phyloP scores from a whole-genome alignment of 2,329 filamentous ascomycete species.

The Pseudocercospora cruenta region DNA sequence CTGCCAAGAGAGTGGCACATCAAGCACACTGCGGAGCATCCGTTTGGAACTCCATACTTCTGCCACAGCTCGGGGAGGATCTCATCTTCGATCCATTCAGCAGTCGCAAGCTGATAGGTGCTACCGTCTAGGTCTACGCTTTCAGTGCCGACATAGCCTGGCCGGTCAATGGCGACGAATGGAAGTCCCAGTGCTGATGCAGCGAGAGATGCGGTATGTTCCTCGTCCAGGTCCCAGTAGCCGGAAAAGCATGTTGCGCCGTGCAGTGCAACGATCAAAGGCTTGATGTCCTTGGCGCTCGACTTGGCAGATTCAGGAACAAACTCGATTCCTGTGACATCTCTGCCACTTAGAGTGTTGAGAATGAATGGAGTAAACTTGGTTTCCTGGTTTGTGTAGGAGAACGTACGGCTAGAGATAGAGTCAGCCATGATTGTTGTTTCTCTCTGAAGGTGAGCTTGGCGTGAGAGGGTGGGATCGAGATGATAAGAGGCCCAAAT shows the following conservation, averaged over 20 bases:
- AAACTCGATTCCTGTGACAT: neutral
- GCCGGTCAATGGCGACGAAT: neutral
- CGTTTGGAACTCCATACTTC: neutral
- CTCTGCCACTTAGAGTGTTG: neutral
- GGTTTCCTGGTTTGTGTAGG: neutral
- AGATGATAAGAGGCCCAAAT: too few species aligned
- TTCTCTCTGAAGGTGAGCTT: too few species aligned
- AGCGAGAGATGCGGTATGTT: neutral
- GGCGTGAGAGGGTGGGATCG: too few species aligned
- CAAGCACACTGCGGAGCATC: neutral
- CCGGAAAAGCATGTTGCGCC: slow-evolving; percentile 3
- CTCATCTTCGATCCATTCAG: neutral
- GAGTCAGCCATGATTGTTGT: too few species aligned
- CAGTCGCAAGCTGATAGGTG: neutral
- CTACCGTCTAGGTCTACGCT: neutral
- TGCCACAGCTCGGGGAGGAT: neutral
- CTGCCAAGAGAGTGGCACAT: neutral
- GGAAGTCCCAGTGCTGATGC: neutral
- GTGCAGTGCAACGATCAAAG: slow-evolving; percentile 2
- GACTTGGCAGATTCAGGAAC: neutral
- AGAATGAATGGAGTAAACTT: neutral
- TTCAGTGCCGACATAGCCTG: neutral
- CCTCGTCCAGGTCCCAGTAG: slow-evolving; percentile 1
- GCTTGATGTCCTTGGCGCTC: neutral
- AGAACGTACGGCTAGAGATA: neutral